phyloP scores from a whole-genome alignment of 2,329 filamentous ascomycete species.

The Exophiala spinifera region DNA sequence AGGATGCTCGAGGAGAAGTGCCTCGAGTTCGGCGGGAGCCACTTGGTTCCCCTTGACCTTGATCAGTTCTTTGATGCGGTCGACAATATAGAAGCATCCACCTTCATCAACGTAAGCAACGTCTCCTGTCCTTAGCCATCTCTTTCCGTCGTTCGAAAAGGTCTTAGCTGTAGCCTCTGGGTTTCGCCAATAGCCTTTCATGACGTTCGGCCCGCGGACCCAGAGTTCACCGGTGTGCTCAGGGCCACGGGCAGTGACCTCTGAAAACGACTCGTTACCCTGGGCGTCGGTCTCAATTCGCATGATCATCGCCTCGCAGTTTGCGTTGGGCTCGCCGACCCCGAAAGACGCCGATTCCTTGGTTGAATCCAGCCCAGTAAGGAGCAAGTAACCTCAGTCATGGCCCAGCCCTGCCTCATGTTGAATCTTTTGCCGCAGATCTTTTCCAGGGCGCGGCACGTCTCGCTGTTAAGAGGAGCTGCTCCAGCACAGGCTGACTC shows the following conservation, averaged over 20 bases:
- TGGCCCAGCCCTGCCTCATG: slow-evolving; percentile 75
- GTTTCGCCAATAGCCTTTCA: slow-evolving; percentile 59
- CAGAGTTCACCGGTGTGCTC: slow-evolving; percentile 46
- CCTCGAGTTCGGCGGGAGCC: slow-evolving; percentile 48
- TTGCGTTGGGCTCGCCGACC: slow-evolving; percentile 70
- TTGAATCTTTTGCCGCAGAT: no score
- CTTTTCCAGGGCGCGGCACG: slow-evolving; percentile 57
- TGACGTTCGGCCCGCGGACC: slow-evolving; percentile 55
- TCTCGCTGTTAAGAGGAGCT: slow-evolving; percentile 62
- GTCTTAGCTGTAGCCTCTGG: slow-evolving; percentile 53
- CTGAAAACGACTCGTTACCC: no score
- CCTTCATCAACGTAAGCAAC: slow-evolving; percentile 46
- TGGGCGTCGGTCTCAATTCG: no score
- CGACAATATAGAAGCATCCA: slow-evolving; percentile 57
- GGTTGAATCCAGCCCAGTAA: no score
- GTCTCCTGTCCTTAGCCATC: slow-evolving; percentile 61
- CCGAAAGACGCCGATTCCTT: no score
- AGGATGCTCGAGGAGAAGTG: slow-evolving; percentile 44
- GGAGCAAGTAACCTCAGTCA: slow-evolving; percentile 86
- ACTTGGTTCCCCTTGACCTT: slow-evolving; percentile 58
- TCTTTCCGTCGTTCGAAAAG: slow-evolving; percentile 50
- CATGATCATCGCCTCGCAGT: slow-evolving; percentile 67
- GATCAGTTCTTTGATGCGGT: slow-evolving; percentile 61
- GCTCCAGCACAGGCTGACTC: slow-evolving; percentile 62
- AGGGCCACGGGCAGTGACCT: slow-evolving; percentile 20